Conservation (phyloP, 2,329 filamentous ascomycete genomes). For the Keithomyces neogunnii region DNA sequence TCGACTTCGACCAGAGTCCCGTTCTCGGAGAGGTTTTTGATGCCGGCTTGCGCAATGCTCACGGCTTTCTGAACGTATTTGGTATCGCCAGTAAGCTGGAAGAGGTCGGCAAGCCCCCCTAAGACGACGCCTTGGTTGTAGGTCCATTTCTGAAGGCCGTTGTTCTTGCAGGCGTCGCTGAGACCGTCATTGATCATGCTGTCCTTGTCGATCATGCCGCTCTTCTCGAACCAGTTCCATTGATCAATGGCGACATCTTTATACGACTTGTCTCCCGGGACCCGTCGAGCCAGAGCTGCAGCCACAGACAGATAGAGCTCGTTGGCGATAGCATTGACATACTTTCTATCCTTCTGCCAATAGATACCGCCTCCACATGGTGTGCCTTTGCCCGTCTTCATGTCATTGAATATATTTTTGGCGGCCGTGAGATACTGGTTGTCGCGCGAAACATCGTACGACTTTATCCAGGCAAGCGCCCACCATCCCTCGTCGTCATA, state of each 20-base stretch:
- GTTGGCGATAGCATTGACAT: slow-evolving; percentile 49
- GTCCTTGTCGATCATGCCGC: slow-evolving; percentile 43
- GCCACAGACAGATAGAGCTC: slow-evolving; percentile 48
- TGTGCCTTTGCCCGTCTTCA: slow-evolving; percentile 37
- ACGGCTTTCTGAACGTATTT: slow-evolving; percentile 33
- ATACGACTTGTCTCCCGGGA: slow-evolving; percentile 31
- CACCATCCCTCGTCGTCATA: slow-evolving; percentile 60
- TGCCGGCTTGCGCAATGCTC: slow-evolving; percentile 44
- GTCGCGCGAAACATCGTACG: slow-evolving; percentile 46
- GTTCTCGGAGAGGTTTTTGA: slow-evolving; percentile 32
- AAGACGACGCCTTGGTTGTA: slow-evolving; percentile 54
- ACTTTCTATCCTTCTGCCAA: slow-evolving; percentile 44
- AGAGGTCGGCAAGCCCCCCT: slow-evolving; percentile 44
- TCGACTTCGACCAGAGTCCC: slow-evolving; percentile 36
- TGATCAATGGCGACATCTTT: slow-evolving; percentile 39
- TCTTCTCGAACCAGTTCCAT: slow-evolving; percentile 44
- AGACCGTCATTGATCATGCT: slow-evolving; percentile 48
- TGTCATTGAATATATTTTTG: slow-evolving; percentile 46
- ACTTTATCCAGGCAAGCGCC: slow-evolving; percentile 49
- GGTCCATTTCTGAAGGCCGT: slow-evolving; percentile 39
- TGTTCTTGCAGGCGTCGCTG: slow-evolving; percentile 38
- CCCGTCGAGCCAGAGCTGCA: slow-evolving; percentile 42
- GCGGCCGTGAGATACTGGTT: slow-evolving; percentile 44
- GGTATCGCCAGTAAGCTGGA: slow-evolving; percentile 32
- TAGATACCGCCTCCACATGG: slow-evolving; percentile 47